Evolutionary conservation across 768 basidiomycete species (phyloP).

Genomic region (Lactarius sanguifluus): DNA sequence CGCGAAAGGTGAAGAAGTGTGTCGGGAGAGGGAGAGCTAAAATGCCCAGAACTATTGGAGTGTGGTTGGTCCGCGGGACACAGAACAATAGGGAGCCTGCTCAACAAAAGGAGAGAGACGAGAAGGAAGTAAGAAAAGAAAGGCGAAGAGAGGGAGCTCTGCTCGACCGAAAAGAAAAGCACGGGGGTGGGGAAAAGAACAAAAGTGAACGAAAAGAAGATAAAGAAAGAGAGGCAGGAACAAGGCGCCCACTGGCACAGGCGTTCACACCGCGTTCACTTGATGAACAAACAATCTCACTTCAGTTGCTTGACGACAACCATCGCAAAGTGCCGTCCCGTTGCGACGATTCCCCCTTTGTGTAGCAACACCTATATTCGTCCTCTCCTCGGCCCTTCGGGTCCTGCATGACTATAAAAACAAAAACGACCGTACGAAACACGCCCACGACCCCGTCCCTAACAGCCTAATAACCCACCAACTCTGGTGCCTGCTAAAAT

Average conservation of each 20-base stretch:
- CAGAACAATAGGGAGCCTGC: constrained; percentile 20
- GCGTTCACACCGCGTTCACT: no score
- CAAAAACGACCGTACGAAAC: neutral
- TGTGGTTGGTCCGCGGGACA: constrained; percentile 1
- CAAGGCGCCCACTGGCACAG: neutral
- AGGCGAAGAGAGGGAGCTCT: constrained; percentile 19
- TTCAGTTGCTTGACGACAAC: constrained; percentile 29
- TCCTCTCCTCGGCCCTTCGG: neutral
- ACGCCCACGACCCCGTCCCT: neutral
- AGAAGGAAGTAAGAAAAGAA: constrained; percentile 12
- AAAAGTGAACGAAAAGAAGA: constrained; percentile 5
- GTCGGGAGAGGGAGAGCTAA: constrained; percentile 10
- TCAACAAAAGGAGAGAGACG: constrained; percentile 24
- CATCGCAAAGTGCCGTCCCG: constrained; percentile 5
- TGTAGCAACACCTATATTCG: neutral
- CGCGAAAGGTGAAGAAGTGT: constrained; percentile 1
- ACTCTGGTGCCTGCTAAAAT: neutral
- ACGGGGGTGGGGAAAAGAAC: neutral
- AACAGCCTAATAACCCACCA: neutral
- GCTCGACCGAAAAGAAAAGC: constrained; percentile 23
- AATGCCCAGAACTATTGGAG: constrained; percentile 10
- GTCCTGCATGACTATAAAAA: neutral
- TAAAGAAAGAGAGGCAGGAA: neutral
- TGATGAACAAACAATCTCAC: neutral
- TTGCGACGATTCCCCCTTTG: neutral